phyloP scores from a whole-genome alignment of 495 filamentous ascomycete genomes.

The Sabuloglossum arenarium region DNA sequence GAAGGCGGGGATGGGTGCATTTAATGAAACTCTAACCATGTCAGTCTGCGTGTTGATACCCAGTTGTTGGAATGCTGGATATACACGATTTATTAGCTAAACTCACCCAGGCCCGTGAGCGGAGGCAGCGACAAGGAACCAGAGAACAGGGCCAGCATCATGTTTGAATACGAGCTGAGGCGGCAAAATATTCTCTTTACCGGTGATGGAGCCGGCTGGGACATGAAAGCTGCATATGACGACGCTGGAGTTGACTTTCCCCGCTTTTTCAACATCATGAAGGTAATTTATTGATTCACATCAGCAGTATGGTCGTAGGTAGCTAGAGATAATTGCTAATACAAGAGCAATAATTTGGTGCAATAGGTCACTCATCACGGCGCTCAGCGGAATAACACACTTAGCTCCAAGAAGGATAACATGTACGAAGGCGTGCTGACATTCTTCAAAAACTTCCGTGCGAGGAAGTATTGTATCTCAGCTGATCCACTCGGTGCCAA shows the following conservation, averaged over 20 bases:
- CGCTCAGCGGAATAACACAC: not conserved
- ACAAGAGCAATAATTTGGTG: too few relatives aligned
- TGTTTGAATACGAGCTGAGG: not conserved
- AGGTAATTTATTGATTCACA: not conserved
- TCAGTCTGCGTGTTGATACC: not conserved
- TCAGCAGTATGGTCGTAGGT: not conserved
- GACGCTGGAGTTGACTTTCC: not conserved
- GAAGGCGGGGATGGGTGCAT: not conserved
- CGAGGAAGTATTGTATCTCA: not conserved
- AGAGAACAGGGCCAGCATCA: not conserved
- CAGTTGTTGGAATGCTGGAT: not conserved
- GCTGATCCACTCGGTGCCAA: not conserved
- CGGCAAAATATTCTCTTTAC: not conserved
- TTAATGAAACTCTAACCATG: not conserved
- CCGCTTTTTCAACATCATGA: not conserved
- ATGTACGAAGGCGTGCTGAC: not conserved
- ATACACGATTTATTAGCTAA: not conserved
- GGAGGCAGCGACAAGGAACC: not conserved
- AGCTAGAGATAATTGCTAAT: not conserved
- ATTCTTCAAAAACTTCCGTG: not conserved
- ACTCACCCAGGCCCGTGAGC: not conserved
- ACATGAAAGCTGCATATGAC: not conserved
- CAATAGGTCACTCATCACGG: not conserved
- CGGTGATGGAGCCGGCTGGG: not conserved
- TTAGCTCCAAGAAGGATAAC: not conserved